Evolutionary conservation across 2,329 filamentous ascomycete species (phyloP), one percentile per base, ranked within the genome.

Genomic region (Monosporascus sp.): DNA sequence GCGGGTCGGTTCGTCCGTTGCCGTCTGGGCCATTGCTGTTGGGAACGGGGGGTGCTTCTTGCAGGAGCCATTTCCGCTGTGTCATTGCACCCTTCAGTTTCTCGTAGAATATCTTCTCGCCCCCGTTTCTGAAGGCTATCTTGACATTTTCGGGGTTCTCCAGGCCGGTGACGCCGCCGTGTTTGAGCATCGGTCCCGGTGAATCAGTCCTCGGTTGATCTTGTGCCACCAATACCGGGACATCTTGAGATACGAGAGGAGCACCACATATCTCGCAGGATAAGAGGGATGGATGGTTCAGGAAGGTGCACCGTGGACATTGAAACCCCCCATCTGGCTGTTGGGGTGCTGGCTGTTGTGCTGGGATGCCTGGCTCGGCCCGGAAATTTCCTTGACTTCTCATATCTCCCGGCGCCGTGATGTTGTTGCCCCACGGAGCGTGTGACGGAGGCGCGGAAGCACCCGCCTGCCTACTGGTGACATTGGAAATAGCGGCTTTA

Each of bases 11-110:
- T 36, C 65, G 67, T 39, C 61, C 70, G 25, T 76, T 71, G 27
- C 72, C 70, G 6, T 65, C 60, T 38, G 57, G 54, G 6, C 72
- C 69, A 36, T 69, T 77, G 31, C 82, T 80, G 57, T 80, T 87
- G 1, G 94, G 94, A 18, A 94, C 84, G 0, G 93, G 91, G 1
- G 94, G 94, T 1, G 94, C 94, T 65, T 89, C 87, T 52, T 94
- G 88, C 1, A 97, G 78, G 3, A 99, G 79, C 94, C 94, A 99
- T 76, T 97, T 97, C 15, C 94, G 83, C 69, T 99, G 94, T 2
- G 91, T 86, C 70, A 97, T 82, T 8, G 91, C 88, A 7, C 85
- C 85, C 65, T 96, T 97, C 2, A 99, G 77, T 48, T 92, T 82
- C 62, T 97, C 94, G 60, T 89, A 85, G 59, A 99, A 96, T 6